Evolutionary conservation across 192 early-diverging fungal genomes (phyloP).

Genomic region (Thamnidium elegans): DNA sequence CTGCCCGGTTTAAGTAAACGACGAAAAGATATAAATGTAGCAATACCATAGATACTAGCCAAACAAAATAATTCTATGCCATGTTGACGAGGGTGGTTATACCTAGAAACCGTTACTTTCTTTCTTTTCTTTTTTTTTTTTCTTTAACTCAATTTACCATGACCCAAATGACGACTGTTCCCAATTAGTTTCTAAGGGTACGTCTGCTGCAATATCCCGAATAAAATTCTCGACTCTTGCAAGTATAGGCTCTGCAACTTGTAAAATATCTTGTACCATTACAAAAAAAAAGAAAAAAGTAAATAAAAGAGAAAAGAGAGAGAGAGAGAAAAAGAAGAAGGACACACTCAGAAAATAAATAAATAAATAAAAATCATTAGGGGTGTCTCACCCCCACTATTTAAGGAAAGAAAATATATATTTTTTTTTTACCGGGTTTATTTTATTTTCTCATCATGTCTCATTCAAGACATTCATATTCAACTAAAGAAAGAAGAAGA

Average conservation of each 20-base stretch:
- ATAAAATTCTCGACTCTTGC: background rate
- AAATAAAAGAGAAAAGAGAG: background rate
- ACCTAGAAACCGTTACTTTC: slow-evolving; percentile 30
- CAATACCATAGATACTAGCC: slow-evolving; percentile 35
- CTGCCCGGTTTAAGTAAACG: slow-evolving; percentile 19
- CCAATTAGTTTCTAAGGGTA: slow-evolving; percentile 52
- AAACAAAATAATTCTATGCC: slow-evolving; percentile 43
- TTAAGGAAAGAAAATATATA: background rate
- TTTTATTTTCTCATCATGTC: background rate
- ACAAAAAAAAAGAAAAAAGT: background rate
- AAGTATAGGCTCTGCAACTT: slow-evolving; percentile 1
- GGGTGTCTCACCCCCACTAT: background rate
- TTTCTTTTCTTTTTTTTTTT: background rate
- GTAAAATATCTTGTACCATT: background rate
- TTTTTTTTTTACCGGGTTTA: background rate
- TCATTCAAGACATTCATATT: background rate
- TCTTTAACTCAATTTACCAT: slow-evolving; percentile 34
- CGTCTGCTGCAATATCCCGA: slow-evolving; percentile 18
- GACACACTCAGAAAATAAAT: background rate
- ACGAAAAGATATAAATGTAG: slow-evolving; percentile 36
- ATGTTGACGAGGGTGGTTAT: slow-evolving; percentile 49
- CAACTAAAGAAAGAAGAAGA: slow-evolving; percentile 12
- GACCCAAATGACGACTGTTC: slow-evolving; percentile 43
- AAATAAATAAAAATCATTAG: background rate
- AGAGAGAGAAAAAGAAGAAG: background rate